Evolutionary conservation across 2,329 filamentous ascomycete species (phyloP).

Genomic region (Leptographium wingfieldii): DNA sequence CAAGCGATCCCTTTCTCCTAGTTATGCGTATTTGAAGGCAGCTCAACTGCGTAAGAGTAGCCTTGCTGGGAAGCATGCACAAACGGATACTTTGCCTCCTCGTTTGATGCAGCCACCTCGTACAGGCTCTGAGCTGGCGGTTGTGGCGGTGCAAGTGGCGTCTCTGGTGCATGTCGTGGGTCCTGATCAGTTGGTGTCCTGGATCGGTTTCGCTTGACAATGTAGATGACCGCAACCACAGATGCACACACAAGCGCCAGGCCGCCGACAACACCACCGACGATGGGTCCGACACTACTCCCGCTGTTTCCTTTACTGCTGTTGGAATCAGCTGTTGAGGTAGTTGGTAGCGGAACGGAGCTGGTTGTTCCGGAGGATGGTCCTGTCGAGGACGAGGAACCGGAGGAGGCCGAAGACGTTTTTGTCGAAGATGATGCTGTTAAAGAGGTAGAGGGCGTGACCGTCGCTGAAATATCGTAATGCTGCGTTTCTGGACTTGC

Average conservation of each 20-base stretch:
- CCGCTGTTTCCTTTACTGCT: slow-evolving; percentile 6
- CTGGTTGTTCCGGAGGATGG: background rate
- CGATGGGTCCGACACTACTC: slow-evolving; percentile 19
- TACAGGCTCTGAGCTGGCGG: background rate
- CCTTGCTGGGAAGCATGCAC: background rate
- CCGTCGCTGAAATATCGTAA: slow-evolving; percentile 2
- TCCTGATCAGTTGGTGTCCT: background rate
- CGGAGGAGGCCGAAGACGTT: background rate
- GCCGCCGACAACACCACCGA: slow-evolving; percentile 11
- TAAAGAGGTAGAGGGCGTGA: background rate
- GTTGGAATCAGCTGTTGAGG: background rate
- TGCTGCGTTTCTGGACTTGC: background rate
- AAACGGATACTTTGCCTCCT: background rate
- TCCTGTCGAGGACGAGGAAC: background rate
- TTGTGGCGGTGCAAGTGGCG: background rate
- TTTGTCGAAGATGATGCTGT: background rate
- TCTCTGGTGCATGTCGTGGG: background rate
- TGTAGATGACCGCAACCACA: slow-evolving; percentile 10
- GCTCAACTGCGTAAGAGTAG: background rate
- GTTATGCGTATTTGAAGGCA: background rate
- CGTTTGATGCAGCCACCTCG: background rate
- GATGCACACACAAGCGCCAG: slow-evolving; percentile 21
- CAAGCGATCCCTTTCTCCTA: background rate
- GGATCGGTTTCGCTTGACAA: slow-evolving; percentile 9
- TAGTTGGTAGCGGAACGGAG: background rate